phyloP scores from a whole-genome alignment of 345 rosid species.

The Diplotaxis tenuifolia region DNA sequence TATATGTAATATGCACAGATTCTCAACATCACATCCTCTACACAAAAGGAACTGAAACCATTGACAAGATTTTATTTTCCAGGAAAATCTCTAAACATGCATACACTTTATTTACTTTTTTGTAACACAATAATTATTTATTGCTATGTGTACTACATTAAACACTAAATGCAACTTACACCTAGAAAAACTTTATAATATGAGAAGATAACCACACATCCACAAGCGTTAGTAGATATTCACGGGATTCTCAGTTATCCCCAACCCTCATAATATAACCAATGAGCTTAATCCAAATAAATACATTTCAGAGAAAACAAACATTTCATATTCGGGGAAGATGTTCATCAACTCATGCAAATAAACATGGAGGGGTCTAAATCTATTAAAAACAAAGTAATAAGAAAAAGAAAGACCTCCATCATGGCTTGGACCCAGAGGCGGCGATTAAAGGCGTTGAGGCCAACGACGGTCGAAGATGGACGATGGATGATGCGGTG shows the following conservation, averaged over 20 bases:
- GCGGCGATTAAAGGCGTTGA: conserved; percentile 80
- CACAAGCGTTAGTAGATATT: conserved; percentile 1
- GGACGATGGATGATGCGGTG: conserved; percentile 55
- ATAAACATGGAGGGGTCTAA: background rate
- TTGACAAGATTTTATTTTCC: background rate
- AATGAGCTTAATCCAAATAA: background rate
- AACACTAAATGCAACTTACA: background rate
- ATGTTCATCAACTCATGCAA: conserved; percentile 20
- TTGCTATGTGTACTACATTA: background rate
- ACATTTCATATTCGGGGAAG: background rate
- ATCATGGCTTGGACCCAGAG: conserved; percentile 91
- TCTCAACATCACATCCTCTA: conserved; percentile 11
- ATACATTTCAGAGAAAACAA: background rate
- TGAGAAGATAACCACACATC: background rate
- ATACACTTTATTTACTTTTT: too few relatives aligned
- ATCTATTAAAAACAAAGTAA: background rate
- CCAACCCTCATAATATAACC: conserved; percentile 7
- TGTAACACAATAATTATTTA: too few relatives aligned
- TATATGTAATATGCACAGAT: background rate
- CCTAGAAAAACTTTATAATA: background rate
- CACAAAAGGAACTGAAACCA: conserved; percentile 4
- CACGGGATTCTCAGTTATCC: conserved; percentile 21
- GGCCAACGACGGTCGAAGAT: conserved; percentile 64
- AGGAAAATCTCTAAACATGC: conserved; percentile 24
- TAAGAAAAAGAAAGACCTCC: conserved; percentile 49